Evolutionary conservation across 805 yeast species (phyloP).

Genomic region (Blastobotrys americana): DNA sequence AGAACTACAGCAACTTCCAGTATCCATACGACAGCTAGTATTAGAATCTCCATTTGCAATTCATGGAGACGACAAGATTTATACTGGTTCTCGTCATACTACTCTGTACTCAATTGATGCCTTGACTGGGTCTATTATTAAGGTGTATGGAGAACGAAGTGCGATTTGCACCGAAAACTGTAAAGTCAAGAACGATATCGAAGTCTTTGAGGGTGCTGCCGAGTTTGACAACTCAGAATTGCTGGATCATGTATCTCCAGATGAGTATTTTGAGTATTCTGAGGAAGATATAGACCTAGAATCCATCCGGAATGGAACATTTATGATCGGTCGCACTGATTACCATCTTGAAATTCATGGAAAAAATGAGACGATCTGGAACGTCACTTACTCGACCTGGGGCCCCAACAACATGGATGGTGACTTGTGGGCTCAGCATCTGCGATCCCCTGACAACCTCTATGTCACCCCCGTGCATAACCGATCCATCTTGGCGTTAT

Average conservation of each 20-base stretch:
- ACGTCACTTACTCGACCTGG: slow-evolving; percentile 82
- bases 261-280: slow-evolving; percentile 10
- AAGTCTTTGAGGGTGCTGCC: slow-evolving; percentile 3
- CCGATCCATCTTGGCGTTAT: slow-evolving; percentile 58
- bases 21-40: slow-evolving; percentile 70
- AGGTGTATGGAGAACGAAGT: slow-evolving; percentile 52
- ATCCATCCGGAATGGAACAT: slow-evolving; percentile 13
- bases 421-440: slow-evolving; percentile 39
- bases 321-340: slow-evolving; percentile 33
- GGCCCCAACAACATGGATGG: slow-evolving; percentile 81
- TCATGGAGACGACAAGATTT: slow-evolving; percentile 68
- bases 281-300: slow-evolving; percentile 6
- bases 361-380: slow-evolving; percentile 65
- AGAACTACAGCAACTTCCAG: slow-evolving; percentile 78
- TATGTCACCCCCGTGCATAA: slow-evolving; percentile 83
- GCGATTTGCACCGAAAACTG: slow-evolving; percentile 23
- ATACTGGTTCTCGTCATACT: slow-evolving; percentile 77
- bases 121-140: slow-evolving; percentile 62
- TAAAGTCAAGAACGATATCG: slow-evolving; percentile 9
- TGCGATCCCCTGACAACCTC: slow-evolving; percentile 55
- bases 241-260: slow-evolving; percentile 13
- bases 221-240: background rate
- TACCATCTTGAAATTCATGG: slow-evolving; percentile 55
- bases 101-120: slow-evolving; percentile 69
- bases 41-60: slow-evolving; percentile 79